phyloP scores from a whole-genome alignment of 2,329 filamentous ascomycete genomes.

The Fusarium equiseti region DNA sequence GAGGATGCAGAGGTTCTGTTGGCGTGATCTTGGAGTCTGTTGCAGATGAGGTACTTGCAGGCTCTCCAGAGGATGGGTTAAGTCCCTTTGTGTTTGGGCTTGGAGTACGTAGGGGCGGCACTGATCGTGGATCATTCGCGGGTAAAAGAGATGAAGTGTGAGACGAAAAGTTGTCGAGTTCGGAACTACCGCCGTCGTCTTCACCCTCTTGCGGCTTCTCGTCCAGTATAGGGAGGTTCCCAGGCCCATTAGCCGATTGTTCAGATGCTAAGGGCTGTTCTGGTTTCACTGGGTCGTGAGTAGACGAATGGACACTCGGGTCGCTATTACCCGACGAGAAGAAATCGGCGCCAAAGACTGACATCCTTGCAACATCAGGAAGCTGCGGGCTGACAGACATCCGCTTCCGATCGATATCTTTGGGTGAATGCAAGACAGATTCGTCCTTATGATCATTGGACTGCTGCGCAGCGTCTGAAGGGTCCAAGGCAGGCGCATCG shows the following conservation, averaged over 20 bases:
- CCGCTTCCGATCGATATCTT: constrained; percentile 45
- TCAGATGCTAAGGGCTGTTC: constrained; percentile 13
- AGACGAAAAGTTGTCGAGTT: not conserved
- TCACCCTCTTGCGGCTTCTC: constrained; percentile 13
- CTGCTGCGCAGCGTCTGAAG: constrained; percentile 7
- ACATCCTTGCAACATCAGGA: constrained; percentile 69
- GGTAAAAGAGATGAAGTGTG: constrained; percentile 30
- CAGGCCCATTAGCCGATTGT: constrained; percentile 5
- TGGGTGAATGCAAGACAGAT: constrained; percentile 20
- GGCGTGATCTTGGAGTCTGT: constrained; percentile 51
- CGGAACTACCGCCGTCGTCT: not conserved
- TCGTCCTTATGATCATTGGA: constrained; percentile 12
- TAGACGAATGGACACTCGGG: constrained; percentile 7
- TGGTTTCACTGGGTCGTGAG: constrained; percentile 29
- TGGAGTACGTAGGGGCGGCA: constrained; percentile 52
- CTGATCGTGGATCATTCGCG: constrained; percentile 39
- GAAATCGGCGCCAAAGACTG: constrained; percentile 70
- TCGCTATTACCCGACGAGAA: constrained; percentile 57
- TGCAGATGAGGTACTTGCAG: constrained; percentile 9
- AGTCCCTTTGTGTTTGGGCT: constrained; percentile 46
- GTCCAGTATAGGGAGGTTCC: constrained; percentile 13
- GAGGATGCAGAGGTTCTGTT: constrained; percentile 61
- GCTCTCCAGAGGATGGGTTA: constrained; percentile 17
- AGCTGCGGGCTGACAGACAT: constrained; percentile 68
- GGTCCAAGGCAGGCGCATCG: constrained; percentile 6